Evolutionary conservation across 2,329 filamentous ascomycete genomes (phyloP), one percentile per base, ranked within the genome.

Genomic region (Camillea tinctor): DNA sequence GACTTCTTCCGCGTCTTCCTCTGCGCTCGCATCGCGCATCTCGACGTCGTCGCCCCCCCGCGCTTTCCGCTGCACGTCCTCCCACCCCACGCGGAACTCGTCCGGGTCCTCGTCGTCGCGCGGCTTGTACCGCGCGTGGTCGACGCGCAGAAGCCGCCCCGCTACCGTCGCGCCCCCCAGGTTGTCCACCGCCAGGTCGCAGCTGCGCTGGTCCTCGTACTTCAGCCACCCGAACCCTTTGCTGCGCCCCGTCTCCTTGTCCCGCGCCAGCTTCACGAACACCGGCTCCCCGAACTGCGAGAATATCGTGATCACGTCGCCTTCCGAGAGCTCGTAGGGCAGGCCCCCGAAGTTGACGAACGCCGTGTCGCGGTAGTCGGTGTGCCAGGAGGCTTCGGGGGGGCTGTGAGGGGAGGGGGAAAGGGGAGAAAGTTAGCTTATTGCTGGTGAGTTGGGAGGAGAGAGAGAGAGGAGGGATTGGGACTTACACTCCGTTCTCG

Each of bases 121-220:
- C 52, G 86, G 82, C 80, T 97, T 96, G 77, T 99, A 99, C 56
- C 93, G 82, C 23, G 93, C 91, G 76, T 99, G 95, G 73, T 99
- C 95, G 13, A 99, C 95, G 61, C 90, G 86, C 50, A 99, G 77
- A 60, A 94, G 77, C 50, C 93, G 84, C 2, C 93, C 93, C 72
- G 91, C 81, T 19, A 99, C 88, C 26, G 88, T 90, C 8, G 93
- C 89, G 30, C 95, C 95, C 48, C 93, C 91, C 4, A 99, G 79
- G 74, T 99, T 99, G 77, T 99, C 95, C 9, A 99, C 96, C 0
- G 96, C 95, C 50, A 99, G 80, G 76, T 98, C 94, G 63, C 92
- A 96, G 77, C 93, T 97, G 68, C 94, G 85, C 79, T 99, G 95
- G 76, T 99, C 94, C 74, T 99, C 95, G 76, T 98, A 99, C 74